Percentiles rank a stretch among this genome's conserved stretches.
phyloP scores from a whole-genome alignment of 352 stramenopile species.

The Phytophthora megakarya region DNA sequence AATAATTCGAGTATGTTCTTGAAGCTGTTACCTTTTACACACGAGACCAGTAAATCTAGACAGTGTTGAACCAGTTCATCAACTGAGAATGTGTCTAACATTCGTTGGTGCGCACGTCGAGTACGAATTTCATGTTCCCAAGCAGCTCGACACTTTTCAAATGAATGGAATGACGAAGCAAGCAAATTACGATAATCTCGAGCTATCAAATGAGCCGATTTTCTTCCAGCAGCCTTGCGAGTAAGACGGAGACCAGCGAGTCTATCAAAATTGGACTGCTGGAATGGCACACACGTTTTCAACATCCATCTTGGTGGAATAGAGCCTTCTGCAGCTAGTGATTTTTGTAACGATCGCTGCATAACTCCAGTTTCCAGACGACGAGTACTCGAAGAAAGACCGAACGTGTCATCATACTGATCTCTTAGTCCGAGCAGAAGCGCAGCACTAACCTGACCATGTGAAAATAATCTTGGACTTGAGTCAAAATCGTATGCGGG shows the following conservation, averaged over 20 bases:
- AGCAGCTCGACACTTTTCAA: constrained; percentile 52
- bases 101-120: constrained; percentile 27
- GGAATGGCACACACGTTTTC: constrained; percentile 57
- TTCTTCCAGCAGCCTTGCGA: constrained; percentile 37
- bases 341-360: not conserved
- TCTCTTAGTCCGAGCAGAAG: constrained; percentile 56
- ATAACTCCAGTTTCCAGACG: constrained; percentile 14
- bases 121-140: constrained; percentile 50
- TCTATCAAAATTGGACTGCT: constrained; percentile 60
- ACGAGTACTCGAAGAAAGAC: constrained; percentile 44
- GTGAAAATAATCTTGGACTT: constrained; percentile 32
- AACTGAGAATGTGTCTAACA: constrained; percentile 38
- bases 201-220: constrained; percentile 55
- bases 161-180: constrained; percentile 34
- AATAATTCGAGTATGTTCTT: not conserved
- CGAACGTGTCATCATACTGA: constrained; percentile 73
- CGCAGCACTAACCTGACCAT: constrained; percentile 52
- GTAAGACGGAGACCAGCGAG: constrained; percentile 46
- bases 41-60: constrained; percentile 55
- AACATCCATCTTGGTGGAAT: constrained; percentile 64
- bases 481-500: constrained; percentile 1
- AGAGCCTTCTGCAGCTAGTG: constrained; percentile 15
- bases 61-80: constrained; percentile 56
- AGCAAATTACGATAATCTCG: constrained; percentile 50
- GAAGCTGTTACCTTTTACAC: constrained; percentile 52